A percentile compares a stretch with the other conserved stretches of the same genome.
phyloP scores from a whole-genome alignment of 306 rosid genomes.

The Dalbergia cultrata region DNA sequence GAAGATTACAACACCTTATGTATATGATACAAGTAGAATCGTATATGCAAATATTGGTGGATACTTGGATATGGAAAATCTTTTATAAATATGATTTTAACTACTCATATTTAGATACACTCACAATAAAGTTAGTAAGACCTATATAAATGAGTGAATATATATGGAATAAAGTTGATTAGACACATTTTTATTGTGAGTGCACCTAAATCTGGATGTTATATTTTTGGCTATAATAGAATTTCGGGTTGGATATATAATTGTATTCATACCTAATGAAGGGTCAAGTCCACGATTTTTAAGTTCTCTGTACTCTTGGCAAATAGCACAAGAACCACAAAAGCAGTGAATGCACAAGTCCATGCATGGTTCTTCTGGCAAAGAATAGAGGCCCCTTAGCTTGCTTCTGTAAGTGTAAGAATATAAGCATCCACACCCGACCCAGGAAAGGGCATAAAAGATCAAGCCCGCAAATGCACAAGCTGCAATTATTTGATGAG shows the following conservation, averaged over 20 bases:
- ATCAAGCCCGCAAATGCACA: slow-evolving; percentile 32
- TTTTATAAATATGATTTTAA: too few relatives aligned
- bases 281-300: slow-evolving; percentile 41
- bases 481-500: slow-evolving; percentile 25
- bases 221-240: too few relatives aligned
- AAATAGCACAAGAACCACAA: slow-evolving; percentile 16
- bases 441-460: neutral
- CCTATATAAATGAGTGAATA: too few relatives aligned
- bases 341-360: slow-evolving; percentile 36
- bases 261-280: slow-evolving; percentile 28
- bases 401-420: slow-evolving; percentile 44
- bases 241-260: neutral
- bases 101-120: too few relatives aligned
- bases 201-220: too few relatives aligned
- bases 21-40: too few relatives aligned
- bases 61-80: too few relatives aligned
- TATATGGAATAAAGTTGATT: too few relatives aligned
- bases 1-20: too few relatives aligned
- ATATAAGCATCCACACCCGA: slow-evolving; percentile 37
- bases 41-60: too few relatives aligned
- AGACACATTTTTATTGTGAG: too few relatives aligned
- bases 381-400: slow-evolving; percentile 30
- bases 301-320: slow-evolving; percentile 45
- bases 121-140: too few relatives aligned
- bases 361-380: slow-evolving; percentile 42